phyloP scores from a whole-genome alignment of 805 yeast species.

The Novakomyces olei region DNA sequence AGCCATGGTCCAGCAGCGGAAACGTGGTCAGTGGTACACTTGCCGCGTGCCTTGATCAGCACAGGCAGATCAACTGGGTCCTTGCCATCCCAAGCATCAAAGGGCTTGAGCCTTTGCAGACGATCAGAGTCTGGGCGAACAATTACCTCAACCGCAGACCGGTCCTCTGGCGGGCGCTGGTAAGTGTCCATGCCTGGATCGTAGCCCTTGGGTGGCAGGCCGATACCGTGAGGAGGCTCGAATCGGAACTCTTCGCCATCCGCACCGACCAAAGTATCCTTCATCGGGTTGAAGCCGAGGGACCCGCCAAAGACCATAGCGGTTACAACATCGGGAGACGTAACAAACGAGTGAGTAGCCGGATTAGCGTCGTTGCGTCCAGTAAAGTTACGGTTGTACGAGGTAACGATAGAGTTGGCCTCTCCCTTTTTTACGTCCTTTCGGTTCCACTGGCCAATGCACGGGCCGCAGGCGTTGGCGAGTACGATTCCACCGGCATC shows the following conservation, averaged over 20 bases:
- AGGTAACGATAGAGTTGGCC: slow-evolving; percentile 70
- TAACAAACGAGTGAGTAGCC: slow-evolving; percentile 87
- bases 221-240: slow-evolving; percentile 42
- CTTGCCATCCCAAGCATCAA: slow-evolving; percentile 64
- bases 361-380: slow-evolving; percentile 98
- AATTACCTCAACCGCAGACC: slow-evolving; percentile 33
- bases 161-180: slow-evolving; percentile 37
- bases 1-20: slow-evolving; percentile 99
- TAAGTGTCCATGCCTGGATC: slow-evolving; percentile 39
- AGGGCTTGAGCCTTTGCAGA: slow-evolving; percentile 76
- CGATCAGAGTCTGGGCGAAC: slow-evolving; percentile 85
- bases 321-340: slow-evolving; percentile 96
- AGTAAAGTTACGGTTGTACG: slow-evolving; percentile 93
- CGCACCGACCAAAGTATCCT: slow-evolving; percentile 50
- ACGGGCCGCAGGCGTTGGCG: slow-evolving; percentile 98
- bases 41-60: slow-evolving; percentile 81
- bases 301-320: slow-evolving; percentile 92
- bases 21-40: slow-evolving; percentile 95
- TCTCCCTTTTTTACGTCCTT: slow-evolving; percentile 34
- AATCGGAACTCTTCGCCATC: slow-evolving; percentile 60
- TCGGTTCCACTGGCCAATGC: slow-evolving; percentile 99
- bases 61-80: slow-evolving; percentile 51
- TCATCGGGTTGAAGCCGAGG: slow-evolving; percentile 74
- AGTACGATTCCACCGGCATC: slow-evolving; percentile 77
- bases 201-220: slow-evolving; percentile 51